Percentiles rank a stretch among this genome's conserved stretches.
phyloP scores from a whole-genome alignment of 805 yeast genomes.

The Wickerhamiella kurtzmanii region DNA sequence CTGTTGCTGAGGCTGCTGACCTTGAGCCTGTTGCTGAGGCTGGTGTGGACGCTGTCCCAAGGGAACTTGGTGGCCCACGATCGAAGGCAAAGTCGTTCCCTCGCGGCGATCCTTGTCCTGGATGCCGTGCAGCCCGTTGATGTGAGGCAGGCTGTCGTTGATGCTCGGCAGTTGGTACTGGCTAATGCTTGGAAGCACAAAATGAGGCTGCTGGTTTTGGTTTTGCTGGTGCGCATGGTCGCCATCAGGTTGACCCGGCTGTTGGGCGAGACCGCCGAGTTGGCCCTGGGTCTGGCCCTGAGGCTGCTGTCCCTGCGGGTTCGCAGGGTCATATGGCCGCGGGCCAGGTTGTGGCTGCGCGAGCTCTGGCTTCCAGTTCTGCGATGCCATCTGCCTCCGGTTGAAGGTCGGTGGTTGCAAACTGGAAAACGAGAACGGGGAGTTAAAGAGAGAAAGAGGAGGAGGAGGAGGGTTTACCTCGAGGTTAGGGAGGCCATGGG shows the following conservation, averaged over 20 bases:
- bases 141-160: slow-evolving; percentile 13
- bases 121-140: slow-evolving; percentile 16
- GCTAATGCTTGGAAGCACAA: slow-evolving; percentile 12
- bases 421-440: neutral
- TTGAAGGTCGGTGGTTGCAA: neutral
- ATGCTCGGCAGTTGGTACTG: slow-evolving; percentile 19
- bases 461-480: neutral
- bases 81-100: neutral
- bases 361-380: neutral
- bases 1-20: slow-evolving; percentile 7
- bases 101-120: slow-evolving; percentile 10
- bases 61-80: neutral
- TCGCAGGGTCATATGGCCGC: neutral
- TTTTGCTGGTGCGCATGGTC: neutral
- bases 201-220: neutral
- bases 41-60: neutral
- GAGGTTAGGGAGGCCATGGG: too few relatives aligned
- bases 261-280: neutral
- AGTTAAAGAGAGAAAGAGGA: neutral
- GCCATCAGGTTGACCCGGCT: neutral
- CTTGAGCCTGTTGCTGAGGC: slow-evolving; percentile 4
- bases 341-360: neutral
- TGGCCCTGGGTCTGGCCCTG: slow-evolving; percentile 1
- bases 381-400: neutral
- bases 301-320: neutral